Conservation (phyloP, 2,329 filamentous ascomycete genomes). For the Pseudonectria foliicola region DNA sequence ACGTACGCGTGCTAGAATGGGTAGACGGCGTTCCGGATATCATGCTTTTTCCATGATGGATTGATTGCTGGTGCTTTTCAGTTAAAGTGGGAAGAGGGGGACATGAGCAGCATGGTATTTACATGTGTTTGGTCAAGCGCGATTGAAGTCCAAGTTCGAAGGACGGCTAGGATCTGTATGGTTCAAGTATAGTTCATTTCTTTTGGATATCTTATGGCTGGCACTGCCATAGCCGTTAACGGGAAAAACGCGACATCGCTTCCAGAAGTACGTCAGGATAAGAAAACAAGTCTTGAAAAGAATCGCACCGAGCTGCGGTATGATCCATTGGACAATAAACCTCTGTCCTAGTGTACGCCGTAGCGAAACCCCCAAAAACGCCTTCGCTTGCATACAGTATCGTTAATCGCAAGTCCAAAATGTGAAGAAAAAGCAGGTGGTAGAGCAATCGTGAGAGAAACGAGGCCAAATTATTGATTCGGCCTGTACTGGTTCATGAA, state of each 20-base stretch:
- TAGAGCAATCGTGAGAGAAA: constrained; percentile 3
- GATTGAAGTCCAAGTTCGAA: too few relatives aligned
- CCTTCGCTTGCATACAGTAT: constrained; percentile 23
- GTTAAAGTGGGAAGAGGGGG: too few relatives aligned
- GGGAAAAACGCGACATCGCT: too few relatives aligned
- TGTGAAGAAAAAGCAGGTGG: constrained; percentile 4
- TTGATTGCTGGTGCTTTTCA: too few relatives aligned
- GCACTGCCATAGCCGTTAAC: too few relatives aligned
- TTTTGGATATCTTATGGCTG: too few relatives aligned
- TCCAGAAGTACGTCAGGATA: too few relatives aligned
- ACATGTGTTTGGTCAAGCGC: too few relatives aligned
- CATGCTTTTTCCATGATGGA: constrained; percentile 1
- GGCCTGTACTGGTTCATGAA: constrained; percentile 57
- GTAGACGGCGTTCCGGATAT: constrained; percentile 19
- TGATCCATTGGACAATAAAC: constrained; percentile 7
- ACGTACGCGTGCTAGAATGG: background rate
- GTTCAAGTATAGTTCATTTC: too few relatives aligned
- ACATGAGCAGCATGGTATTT: too few relatives aligned
- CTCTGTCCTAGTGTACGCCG: constrained; percentile 5
- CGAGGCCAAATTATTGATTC: constrained; percentile 12
- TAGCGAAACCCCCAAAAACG: constrained; percentile 16
- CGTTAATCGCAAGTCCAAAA: constrained; percentile 3
- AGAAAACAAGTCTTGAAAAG: too few relatives aligned
- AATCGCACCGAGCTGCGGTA: background rate
- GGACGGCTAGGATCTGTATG: too few relatives aligned